phyloP scores from a whole-genome alignment of 2,329 filamentous ascomycete species.

The Ceratocystis huliohia region DNA sequence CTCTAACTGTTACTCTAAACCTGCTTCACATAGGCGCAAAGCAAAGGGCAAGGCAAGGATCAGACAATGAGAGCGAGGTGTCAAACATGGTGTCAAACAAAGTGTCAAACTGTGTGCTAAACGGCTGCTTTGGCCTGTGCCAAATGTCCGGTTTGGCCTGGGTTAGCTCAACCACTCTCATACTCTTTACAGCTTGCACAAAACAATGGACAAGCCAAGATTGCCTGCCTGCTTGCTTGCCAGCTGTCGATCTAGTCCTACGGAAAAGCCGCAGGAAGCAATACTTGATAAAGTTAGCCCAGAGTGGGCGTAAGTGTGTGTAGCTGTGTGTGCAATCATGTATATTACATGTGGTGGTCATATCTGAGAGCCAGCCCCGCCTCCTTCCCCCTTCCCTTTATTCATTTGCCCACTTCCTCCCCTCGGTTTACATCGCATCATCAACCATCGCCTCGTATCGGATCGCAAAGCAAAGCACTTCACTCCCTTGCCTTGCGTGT shows the following conservation, averaged over 20 bases:
- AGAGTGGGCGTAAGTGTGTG: too few species aligned
- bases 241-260: too few species aligned
- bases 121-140: not conserved
- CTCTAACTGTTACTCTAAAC: too few species aligned
- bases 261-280: too few species aligned
- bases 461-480: not conserved
- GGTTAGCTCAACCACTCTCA: not conserved
- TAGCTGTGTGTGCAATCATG: too few species aligned
- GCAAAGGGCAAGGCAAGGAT: not conserved
- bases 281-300: too few species aligned
- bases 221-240: too few species aligned
- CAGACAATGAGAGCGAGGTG: not conserved
- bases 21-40: too few species aligned
- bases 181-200: not conserved
- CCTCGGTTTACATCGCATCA: not conserved
- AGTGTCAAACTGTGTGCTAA: constrained; percentile 4
- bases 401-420: not conserved
- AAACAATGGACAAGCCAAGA: not conserved
- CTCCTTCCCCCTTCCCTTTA: not conserved
- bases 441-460: not conserved
- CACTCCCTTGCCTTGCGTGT: constrained; percentile 10
- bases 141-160: not conserved
- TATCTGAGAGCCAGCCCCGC: not conserved
- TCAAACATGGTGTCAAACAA: not conserved
- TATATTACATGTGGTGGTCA: not conserved